Percentiles rank a stretch among this genome's conserved stretches.
phyloP scores from a whole-genome alignment of 2,329 filamentous ascomycete species.

The Fusarium sp. region DNA sequence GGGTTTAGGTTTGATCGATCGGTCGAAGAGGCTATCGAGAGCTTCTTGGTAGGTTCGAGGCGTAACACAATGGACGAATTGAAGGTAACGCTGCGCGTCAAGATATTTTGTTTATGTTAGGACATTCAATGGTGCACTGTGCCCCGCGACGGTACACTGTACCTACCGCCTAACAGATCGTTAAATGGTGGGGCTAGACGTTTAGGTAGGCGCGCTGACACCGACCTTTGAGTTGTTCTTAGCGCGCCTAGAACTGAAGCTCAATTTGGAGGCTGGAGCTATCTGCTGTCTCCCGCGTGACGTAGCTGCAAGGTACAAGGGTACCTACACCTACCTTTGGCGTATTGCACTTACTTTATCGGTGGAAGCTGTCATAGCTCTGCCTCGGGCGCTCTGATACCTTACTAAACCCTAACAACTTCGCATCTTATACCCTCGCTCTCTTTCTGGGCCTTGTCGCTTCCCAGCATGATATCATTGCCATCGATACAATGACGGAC shows the following conservation, averaged over 20 bases:
- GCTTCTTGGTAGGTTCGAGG: background rate
- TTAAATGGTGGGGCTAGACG: conserved; percentile 34
- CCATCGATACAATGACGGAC: conserved; percentile 55
- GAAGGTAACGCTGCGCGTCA: conserved; percentile 28
- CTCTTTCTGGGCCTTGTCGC: conserved; percentile 18
- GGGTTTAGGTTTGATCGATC: background rate
- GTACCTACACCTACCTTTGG: conserved; percentile 27
- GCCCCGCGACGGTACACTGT: conserved; percentile 28
- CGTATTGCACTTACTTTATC: conserved; percentile 18
- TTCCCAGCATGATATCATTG: conserved; percentile 48
- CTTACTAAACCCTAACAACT: conserved; percentile 14
- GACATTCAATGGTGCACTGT: conserved; percentile 19
- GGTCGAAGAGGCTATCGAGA: background rate
- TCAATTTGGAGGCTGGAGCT: conserved; percentile 10
- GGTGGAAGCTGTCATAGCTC: conserved; percentile 43
- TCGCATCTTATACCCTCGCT: conserved; percentile 18
- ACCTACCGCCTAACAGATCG: conserved; percentile 11
- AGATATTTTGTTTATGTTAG: conserved; percentile 36
- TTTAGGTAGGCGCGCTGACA: conserved; percentile 28
- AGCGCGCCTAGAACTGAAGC: conserved; percentile 30
- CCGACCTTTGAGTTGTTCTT: conserved; percentile 22
- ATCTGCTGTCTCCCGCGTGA: conserved; percentile 41
- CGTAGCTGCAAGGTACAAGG: conserved; percentile 47
- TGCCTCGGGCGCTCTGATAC: conserved; percentile 21
- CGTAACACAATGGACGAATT: background rate